Percentiles rank a stretch among this genome's conserved stretches.
These are phyloP conservation scores for Mycena citricolor DNA, from an alignment of 1,284 basidiomycete species.

Conservation along the genomic window DNA sequence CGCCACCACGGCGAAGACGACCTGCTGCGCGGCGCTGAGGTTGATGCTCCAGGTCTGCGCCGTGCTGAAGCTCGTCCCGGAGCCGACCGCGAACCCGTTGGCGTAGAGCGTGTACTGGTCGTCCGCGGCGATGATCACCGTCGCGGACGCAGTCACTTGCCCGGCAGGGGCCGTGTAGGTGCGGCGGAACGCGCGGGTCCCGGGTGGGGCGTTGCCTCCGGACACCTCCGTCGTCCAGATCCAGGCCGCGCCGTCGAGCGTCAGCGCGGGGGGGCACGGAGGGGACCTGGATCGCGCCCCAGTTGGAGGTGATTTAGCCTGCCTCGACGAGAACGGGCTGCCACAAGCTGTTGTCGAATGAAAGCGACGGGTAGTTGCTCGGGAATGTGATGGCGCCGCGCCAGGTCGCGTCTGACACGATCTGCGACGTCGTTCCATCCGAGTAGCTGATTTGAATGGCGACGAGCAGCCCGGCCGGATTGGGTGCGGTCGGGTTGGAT, in stretches of 20 bases:
- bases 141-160: background rate
- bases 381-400: slow-evolving; percentile 14
- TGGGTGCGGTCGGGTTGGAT: background rate
- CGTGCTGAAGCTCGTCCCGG: background rate
- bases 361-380: slow-evolving; percentile 18
- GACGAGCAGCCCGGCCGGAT: slow-evolving; percentile 21
- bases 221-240: slow-evolving; percentile 3
- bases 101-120: slow-evolving; percentile 4
- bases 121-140: background rate
- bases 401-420: slow-evolving; percentile 1
- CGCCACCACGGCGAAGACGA: slow-evolving; percentile 5
- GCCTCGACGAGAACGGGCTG: background rate
- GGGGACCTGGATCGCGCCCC: background rate
- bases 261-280: background rate
- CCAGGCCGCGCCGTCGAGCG: background rate
- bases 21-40: background rate
- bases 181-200: slow-evolving; percentile 1
- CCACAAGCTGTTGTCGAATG: slow-evolving; percentile 7
- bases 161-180: background rate
- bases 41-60: slow-evolving; percentile 1
- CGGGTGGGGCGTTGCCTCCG: background rate
- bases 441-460: slow-evolving; percentile 3
- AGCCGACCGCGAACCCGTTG: slow-evolving; percentile 2
- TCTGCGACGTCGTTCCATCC: slow-evolving; percentile 1
- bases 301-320: background rate